Conservation (phyloP, 345 rosid species). For the Eucalyptus virginea region DNA sequence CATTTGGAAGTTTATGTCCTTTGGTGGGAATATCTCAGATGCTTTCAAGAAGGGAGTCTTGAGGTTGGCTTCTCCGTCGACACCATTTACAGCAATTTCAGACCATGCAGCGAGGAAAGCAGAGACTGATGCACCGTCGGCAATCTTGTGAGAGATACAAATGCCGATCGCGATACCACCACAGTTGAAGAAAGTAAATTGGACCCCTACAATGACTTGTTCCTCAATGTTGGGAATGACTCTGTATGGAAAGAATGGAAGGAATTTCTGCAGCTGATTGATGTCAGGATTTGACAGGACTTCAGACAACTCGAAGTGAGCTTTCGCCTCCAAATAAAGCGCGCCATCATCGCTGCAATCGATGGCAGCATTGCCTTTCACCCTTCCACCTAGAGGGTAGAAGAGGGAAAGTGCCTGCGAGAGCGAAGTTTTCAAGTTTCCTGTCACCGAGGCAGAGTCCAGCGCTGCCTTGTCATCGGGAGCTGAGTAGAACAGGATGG, state of each 20-base stretch:
- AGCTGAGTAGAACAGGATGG: background rate
- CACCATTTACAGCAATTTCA: background rate
- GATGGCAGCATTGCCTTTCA: background rate
- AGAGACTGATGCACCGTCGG: background rate
- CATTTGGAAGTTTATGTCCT: background rate
- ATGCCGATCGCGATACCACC: background rate
- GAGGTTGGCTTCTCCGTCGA: background rate
- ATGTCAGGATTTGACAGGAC: background rate
- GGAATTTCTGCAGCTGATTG: background rate
- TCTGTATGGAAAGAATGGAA: background rate
- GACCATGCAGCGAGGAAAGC: background rate
- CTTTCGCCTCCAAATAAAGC: background rate
- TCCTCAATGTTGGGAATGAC: background rate
- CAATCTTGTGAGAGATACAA: background rate
- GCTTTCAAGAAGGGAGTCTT: background rate
- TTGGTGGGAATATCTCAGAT: background rate
- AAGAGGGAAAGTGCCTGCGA: background rate
- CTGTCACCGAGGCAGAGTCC: background rate
- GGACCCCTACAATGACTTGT: background rate
- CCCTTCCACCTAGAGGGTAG: conserved; percentile 1
- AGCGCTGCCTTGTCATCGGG: background rate
- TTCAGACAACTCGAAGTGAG: background rate
- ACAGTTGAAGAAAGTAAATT: background rate
- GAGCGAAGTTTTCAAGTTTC: background rate
- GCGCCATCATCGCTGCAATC: background rate